These are phyloP conservation scores for Cryphonectria nitschkei DNA, from an alignment of 2,329 filamentous ascomycete genomes.

Conservation along the genomic window DNA sequence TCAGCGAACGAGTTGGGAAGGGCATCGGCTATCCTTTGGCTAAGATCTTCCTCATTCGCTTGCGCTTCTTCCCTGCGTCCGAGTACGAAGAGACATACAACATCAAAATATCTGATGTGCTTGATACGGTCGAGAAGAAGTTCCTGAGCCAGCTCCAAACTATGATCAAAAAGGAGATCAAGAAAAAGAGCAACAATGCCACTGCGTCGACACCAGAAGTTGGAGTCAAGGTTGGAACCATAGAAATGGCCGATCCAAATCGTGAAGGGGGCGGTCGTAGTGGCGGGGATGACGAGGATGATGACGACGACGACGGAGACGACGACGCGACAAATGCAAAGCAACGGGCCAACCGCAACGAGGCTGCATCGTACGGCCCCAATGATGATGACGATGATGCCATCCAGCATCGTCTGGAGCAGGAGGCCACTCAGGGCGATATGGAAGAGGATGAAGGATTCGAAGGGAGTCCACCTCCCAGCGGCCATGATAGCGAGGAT, in stretches of 20 bases:
- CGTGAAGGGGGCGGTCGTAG: constrained; percentile 44
- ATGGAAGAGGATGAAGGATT: constrained; percentile 61
- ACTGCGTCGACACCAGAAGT: constrained; percentile 79
- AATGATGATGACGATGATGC: constrained; percentile 91
- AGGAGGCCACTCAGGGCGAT: constrained; percentile 47
- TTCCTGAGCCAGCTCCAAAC: constrained; percentile 74
- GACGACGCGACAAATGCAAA: constrained; percentile 78
- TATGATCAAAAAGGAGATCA: constrained; percentile 76
- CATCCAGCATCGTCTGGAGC: constrained; percentile 66
- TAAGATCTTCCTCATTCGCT: constrained; percentile 81
- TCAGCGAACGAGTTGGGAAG: constrained; percentile 78
- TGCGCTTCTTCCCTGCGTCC: constrained; percentile 81
- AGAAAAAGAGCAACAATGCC: constrained; percentile 71
- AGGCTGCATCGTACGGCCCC: constrained; percentile 86
- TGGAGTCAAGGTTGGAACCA: constrained; percentile 54
- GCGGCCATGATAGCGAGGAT: constrained; percentile 42
- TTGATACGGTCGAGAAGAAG: constrained; percentile 77
- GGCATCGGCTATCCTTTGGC: constrained; percentile 71
- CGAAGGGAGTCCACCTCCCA: constrained; percentile 51
- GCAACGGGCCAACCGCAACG: constrained; percentile 73
- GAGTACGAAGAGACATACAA: constrained; percentile 89
- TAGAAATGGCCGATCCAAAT: constrained; percentile 52
- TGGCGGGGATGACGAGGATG: constrained; percentile 52
- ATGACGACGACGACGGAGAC: constrained; percentile 76
- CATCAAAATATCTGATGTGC: constrained; percentile 77